Evolutionary conservation across 371 early-diverging fungal species (phyloP).

Genomic region (Mortierella sp.): DNA sequence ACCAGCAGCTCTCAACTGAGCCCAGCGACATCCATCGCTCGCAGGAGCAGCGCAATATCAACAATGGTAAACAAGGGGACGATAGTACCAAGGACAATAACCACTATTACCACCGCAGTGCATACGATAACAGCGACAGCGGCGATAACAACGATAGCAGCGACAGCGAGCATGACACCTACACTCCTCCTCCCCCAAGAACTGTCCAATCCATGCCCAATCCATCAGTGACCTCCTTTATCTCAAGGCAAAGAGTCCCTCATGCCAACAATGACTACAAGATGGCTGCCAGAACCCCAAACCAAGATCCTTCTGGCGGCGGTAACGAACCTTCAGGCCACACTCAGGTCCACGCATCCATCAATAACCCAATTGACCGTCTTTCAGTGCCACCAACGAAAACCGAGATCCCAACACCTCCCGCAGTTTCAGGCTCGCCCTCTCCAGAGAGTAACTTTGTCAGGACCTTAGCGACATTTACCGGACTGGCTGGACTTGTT

Average conservation of each 20-base stretch:
- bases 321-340: background rate
- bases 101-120: background rate
- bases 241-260: background rate
- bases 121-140: background rate
- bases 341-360: background rate
- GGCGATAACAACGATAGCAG: background rate
- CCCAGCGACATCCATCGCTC: background rate
- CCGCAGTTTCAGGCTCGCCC: background rate
- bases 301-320: background rate
- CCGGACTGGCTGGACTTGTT: conserved; percentile 11
- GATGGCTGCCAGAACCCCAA: background rate
- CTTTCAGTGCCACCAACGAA: background rate
- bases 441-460: background rate
- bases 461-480: conserved; percentile 2
- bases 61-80: background rate
- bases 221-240: background rate
- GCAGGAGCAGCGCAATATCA: background rate
- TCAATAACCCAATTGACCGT: background rate
- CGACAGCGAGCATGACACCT: background rate
- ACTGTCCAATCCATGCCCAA: background rate
- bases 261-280: background rate
- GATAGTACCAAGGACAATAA: background rate
- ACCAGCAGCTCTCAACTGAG: conserved; percentile 8
- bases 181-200: background rate
- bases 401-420: background rate